Evolutionary conservation across 768 basidiomycete species (phyloP), one percentile per base, ranked within the genome.

Genomic region (Boletus huronensis): DNA sequence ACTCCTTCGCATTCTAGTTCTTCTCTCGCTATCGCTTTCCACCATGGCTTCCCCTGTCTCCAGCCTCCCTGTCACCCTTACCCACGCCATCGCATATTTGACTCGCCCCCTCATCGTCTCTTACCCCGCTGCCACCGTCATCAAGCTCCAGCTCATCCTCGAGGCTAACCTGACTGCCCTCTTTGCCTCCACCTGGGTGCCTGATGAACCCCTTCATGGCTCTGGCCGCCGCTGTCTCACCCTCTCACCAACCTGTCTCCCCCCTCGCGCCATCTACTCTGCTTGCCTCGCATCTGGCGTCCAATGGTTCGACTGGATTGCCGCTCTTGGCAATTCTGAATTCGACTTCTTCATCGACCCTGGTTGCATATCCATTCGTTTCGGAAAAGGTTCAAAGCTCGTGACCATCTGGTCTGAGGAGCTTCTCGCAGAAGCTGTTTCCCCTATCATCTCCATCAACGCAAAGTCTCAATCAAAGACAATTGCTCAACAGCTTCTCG

Each of bases 321-420:
- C 77, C 43, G 74, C 79, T 54, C 80, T 91, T 43, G 88, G 89
- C 11, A 78, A 81, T 59, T 72, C 74, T 53, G 85, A 87, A 72
- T 84, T 91, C 65, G 89, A 91, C 70, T 79, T 92, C 56, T 86
- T 88, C 70, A 80, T 90, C 62, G 87, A 91, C 68, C 90, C 90
- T 58, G 89, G 88, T 57, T 84, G 81, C 67, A 81, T 92, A 59
- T 85, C 85, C 54, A 73, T 88, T 58, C 87, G 86, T 56, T 76
- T 79, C 65, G 78, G 77, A 48, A 75, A 68, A 54, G 64, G 67
- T 28, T 68, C 74, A 52, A 77, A 78, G 64, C 75, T 82, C 52
- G 67, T 82, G 64, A 86, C 82, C 49, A 66, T 91, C 63, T 91
- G 89, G 89, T 80, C 84, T 5, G 83, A 83, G 53, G 78, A 81